These are phyloP conservation scores for Emergomyces orientalis DNA, from an alignment of 2,329 filamentous ascomycete genomes.

Conservation along the genomic window DNA sequence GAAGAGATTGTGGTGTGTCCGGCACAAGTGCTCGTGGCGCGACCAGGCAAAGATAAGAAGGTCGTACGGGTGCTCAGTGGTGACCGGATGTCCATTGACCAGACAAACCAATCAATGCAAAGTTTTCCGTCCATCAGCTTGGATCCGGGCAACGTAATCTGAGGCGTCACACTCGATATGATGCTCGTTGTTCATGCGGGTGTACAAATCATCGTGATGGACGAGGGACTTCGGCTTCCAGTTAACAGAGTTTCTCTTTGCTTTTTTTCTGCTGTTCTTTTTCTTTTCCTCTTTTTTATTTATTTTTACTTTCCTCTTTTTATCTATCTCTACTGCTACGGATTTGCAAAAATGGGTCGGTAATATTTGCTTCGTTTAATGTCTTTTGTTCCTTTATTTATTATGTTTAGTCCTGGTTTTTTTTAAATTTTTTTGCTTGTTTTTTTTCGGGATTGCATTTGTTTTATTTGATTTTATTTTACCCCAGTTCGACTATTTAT, in stretches of 20 bases:
- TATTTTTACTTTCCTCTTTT: conserved; percentile 1
- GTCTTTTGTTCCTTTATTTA: conserved; percentile 10
- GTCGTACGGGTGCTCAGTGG: conserved; percentile 32
- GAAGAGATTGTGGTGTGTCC: conserved; percentile 94
- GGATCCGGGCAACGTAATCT: conserved; percentile 38
- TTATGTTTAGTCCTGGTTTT: conserved; percentile 7
- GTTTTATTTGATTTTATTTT: neutral
- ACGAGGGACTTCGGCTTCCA: neutral
- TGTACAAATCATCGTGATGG: neutral
- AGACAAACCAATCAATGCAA: conserved; percentile 29
- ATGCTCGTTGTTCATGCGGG: neutral
- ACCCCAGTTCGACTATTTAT: neutral
- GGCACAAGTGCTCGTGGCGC: conserved; percentile 78
- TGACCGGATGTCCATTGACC: conserved; percentile 36
- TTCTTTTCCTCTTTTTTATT: neutral
- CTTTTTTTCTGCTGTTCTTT: conserved; percentile 1
- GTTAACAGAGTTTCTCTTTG: neutral
- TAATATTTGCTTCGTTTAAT: conserved; percentile 3
- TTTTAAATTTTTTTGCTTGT: conserved; percentile 7
- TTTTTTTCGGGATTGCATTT: conserved; percentile 5
- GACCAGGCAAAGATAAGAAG: conserved; percentile 37
- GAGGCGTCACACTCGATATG: conserved; percentile 32
- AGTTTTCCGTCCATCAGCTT: conserved; percentile 37
- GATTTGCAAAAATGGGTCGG: conserved; percentile 3
- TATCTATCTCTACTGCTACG: neutral